Conservation (phyloP, 2,329 filamentous ascomycete species). For the Fusarium fracticaudum region DNA sequence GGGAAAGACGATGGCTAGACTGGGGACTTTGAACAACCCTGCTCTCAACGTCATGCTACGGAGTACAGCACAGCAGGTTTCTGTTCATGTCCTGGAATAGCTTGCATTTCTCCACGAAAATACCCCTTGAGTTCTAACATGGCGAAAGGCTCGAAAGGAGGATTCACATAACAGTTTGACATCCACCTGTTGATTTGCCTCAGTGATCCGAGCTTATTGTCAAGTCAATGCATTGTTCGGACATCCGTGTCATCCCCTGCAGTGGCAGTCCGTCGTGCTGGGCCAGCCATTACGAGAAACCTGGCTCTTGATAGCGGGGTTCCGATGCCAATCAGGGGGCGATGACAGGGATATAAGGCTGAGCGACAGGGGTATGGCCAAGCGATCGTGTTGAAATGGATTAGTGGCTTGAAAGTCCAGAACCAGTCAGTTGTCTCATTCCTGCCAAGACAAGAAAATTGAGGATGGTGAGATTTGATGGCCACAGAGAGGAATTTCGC, state of each 20-base stretch:
- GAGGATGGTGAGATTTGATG: conserved; percentile 31
- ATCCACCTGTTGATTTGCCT: conserved; percentile 11
- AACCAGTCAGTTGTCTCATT: conserved; percentile 36
- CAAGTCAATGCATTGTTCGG: conserved; percentile 33
- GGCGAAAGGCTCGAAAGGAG: not conserved
- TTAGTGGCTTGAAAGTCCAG: conserved; percentile 32
- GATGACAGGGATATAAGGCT: conserved; percentile 34
- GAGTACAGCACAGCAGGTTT: not conserved
- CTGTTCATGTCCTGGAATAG: not conserved
- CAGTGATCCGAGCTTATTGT: conserved; percentile 17
- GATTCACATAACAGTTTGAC: conserved; percentile 1
- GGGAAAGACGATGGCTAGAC: conserved; percentile 34
- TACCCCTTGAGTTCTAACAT: not conserved
- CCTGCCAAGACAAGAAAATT: conserved; percentile 38
- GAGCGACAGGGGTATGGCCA: conserved; percentile 28
- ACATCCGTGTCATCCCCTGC: conserved; percentile 16
- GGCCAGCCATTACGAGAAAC: conserved; percentile 27
- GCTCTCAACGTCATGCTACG: conserved; percentile 29
- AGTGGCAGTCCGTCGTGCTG: conserved; percentile 18
- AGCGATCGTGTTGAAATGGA: conserved; percentile 35
- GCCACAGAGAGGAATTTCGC: conserved; percentile 16
- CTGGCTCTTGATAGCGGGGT: conserved; percentile 28
- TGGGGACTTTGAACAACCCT: conserved; percentile 30
- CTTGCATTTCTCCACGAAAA: not conserved
- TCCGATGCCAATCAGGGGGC: conserved; percentile 40